Evolutionary conservation across 768 basidiomycete species (phyloP).

Genomic region (Xerocomellus intermedius): DNA sequence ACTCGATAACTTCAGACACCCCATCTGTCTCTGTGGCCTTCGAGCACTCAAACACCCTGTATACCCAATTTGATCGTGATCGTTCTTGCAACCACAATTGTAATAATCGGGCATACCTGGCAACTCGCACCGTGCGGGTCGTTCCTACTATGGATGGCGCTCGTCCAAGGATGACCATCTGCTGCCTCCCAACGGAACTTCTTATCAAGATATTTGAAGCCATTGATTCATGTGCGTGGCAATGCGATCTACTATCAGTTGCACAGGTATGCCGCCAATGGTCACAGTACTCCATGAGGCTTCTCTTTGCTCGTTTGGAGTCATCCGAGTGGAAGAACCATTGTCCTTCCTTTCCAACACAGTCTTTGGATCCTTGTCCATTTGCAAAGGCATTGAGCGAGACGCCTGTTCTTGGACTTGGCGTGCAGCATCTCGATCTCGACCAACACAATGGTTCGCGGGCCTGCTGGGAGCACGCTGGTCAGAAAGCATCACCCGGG

Average conservation of each 20-base stretch:
- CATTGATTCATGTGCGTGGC: background rate
- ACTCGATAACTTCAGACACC: too few relatives aligned
- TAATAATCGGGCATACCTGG: too few relatives aligned
- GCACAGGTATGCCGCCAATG: constrained; percentile 10
- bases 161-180: background rate
- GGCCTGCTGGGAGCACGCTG: background rate
- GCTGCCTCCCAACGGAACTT: background rate
- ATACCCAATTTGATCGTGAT: too few relatives aligned
- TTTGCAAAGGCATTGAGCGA: background rate
- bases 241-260: constrained; percentile 1
- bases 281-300: background rate
- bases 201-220: background rate
- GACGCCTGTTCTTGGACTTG: background rate
- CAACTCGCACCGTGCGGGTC: background rate
- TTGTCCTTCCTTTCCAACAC: background rate
- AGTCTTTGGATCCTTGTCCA: background rate
- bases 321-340: background rate
- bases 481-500: background rate
- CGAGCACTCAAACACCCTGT: too few relatives aligned
- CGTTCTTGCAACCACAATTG: too few relatives aligned
- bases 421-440: background rate
- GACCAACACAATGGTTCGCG: background rate
- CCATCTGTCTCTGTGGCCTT: too few relatives aligned
- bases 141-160: background rate
- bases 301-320: background rate